Base-by-base conservation (phyloP, 2,329 filamentous ascomycete species). In the Capronia coronata region DNA sequence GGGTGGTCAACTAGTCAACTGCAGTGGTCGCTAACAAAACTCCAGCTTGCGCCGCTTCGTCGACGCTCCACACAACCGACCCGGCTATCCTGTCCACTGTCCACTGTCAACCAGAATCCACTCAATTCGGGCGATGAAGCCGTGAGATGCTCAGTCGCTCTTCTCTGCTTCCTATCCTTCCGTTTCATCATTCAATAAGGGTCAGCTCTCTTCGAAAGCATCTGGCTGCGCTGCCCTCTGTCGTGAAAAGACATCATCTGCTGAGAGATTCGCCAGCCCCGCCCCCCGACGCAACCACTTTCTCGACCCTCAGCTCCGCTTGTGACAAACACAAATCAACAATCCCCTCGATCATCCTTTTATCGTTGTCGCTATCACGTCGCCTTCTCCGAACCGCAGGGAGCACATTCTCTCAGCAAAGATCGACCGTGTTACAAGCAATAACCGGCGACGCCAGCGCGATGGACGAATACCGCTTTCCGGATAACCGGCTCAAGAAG, bases 401-500 rank as follows among this genome's bases (percentile, higher is more conserved):
- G 16, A n/a, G 3, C 18, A 14, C 35, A 11, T 40, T 47, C 22
- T 25, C 34, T 13, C 53, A 52, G 46, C 44, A 4, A 19, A 41
- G 58, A 21, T 46, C 48, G 10, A 59, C 55, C 19, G 43, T 50
- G 30, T 44, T 59, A 14, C 57, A 59, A 46, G 52, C 51, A 27
- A 53, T 59, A 18, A 54, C 55, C 9, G 55, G 53, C 30, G 51
- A 56, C 50, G 57, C 29, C 39, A 38, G 49, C 44, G 49, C 49
- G 11, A 66, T 68, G 54, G 65, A 68, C 59, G 66, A 62, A 48
- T 75, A 75, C 59, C 57, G 60, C 29, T 73, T 75, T 48, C 71
- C 72, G 2, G 65, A 68, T 43, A 57, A 65, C 35, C 68, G 71
- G 46, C 59, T 75, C 49, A 73, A 71, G 63, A 67, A 62, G 51